Base-by-base conservation (phyloP, 345 rosid species). In the Raphanus sativus region DNA sequence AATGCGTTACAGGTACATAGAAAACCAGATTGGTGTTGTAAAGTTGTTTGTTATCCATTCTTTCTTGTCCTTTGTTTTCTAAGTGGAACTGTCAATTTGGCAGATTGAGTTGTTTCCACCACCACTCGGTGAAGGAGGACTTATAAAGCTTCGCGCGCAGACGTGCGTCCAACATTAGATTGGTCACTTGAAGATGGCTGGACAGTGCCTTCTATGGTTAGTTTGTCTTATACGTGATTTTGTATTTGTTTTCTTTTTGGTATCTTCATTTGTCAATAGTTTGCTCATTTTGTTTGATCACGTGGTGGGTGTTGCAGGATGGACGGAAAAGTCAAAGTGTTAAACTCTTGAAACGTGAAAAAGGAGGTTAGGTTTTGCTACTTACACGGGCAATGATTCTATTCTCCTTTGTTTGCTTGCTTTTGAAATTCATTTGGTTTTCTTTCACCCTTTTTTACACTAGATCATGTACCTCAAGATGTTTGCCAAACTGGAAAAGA, bases 121-220 rank as follows among this genome's bases (percentile, higher is more conserved):
- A 6, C 81, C 77, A 66, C 4, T 1, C 7, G 81, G 81, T 13
- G 66, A 77, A 77, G 81, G 81, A 65, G 4, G 0, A 15, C 0
- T 13, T 77, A 77, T 11, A 33, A 1, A 32, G 67, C 62, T 71
- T 4, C 6, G 10, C 16, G 9, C 15, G 32, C 59, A 4, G 68
- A 77, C 26, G 32, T 77, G 29, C 81, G 77, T n/a, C 81, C 81
- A 42, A 25, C 56, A 0, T 33, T 77, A 62, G 73, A 71, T 13
- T 77, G 81, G 81, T 77, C 77, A 4, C 62, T 2, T 0, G 15
- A 71, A 29, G 67, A 59, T 65, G 68, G 77, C 48, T 77, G 81
- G 81, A 65, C 11, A 58, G 13, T 77, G 10, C 77, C 81, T 58
- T 10, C 42, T 56, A 15, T 16, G 81, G 81, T 77, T 56, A 65